phyloP scores from a whole-genome alignment of 129 eudicot species.

The Mikania micrantha region DNA sequence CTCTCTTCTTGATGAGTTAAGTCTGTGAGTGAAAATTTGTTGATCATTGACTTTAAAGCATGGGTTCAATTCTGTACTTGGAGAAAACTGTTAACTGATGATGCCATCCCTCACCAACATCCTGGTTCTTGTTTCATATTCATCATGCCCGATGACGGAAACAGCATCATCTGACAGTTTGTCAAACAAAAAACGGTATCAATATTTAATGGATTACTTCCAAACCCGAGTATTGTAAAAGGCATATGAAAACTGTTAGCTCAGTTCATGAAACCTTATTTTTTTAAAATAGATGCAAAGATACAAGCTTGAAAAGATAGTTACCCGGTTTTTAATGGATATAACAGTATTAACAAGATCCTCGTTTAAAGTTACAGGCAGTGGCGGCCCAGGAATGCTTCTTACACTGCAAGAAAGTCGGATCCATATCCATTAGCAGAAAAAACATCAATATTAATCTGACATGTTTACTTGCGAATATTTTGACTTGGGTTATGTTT shows the following conservation, averaged over 20 bases:
- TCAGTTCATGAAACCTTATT: neutral
- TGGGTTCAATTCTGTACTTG: slow-evolving; percentile 24
- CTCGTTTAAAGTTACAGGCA: slow-evolving; percentile 54
- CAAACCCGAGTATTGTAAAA: neutral
- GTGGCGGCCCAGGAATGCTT: slow-evolving; percentile 71
- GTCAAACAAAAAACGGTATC: slow-evolving; percentile 1
- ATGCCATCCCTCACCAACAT: slow-evolving; percentile 34
- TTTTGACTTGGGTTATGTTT: neutral
- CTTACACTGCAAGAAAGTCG: slow-evolving; percentile 55
- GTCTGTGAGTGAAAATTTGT: slow-evolving; percentile 19
- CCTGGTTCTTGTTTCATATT: slow-evolving; percentile 63
- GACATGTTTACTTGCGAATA: neutral
- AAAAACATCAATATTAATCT: neutral
- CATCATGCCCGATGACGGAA: slow-evolving; percentile 32
- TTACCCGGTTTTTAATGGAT: slow-evolving; percentile 44
- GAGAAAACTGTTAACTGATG: slow-evolving; percentile 13
- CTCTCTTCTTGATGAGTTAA: neutral
- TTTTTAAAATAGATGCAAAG: neutral
- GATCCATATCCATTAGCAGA: neutral
- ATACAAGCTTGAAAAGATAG: neutral
- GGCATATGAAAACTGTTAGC: neutral
- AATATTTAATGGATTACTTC: neutral
- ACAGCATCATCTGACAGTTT: slow-evolving; percentile 34
- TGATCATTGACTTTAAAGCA: slow-evolving; percentile 8
- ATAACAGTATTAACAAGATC: slow-evolving; percentile 59